Percentiles rank a stretch among this genome's conserved stretches.
These are phyloP conservation scores for Trichoderma virens DNA, from an alignment of 495 filamentous ascomycete species.

Conservation along the genomic window DNA sequence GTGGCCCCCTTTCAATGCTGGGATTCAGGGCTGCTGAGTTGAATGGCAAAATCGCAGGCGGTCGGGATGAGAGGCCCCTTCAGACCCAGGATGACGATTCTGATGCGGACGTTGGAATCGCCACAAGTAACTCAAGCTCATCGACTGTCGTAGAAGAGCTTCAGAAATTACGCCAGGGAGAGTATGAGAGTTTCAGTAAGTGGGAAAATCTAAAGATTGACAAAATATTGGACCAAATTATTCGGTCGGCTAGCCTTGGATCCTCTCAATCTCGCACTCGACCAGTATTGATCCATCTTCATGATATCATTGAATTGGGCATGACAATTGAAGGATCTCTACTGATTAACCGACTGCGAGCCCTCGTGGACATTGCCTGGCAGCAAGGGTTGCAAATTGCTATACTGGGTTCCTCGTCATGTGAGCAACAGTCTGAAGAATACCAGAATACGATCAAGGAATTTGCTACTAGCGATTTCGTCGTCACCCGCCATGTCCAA, in stretches of 20 bases:
- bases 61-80: neutral
- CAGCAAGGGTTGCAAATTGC: slow-evolving; percentile 60
- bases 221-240: slow-evolving; percentile 30
- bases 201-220: slow-evolving; percentile 39
- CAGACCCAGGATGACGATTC: neutral
- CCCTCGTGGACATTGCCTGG: slow-evolving; percentile 62
- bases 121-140: neutral
- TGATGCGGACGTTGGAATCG: neutral
- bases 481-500: slow-evolving; percentile 16
- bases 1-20: slow-evolving; percentile 43
- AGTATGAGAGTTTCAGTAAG: slow-evolving; percentile 20
- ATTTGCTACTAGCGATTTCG: slow-evolving; percentile 22
- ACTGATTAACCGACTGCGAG: slow-evolving; percentile 57
- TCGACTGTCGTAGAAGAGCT: slow-evolving; percentile 10
- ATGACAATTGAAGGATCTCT: slow-evolving; percentile 52
- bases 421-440: slow-evolving; percentile 22
- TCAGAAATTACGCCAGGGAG: slow-evolving; percentile 17
- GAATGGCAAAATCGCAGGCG: slow-evolving; percentile 24
- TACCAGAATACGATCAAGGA: slow-evolving; percentile 24
- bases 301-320: slow-evolving; percentile 71
- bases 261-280: neutral
- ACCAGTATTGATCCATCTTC: slow-evolving; percentile 61
- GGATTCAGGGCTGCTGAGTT: slow-evolving; percentile 54
- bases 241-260: slow-evolving; percentile 22
- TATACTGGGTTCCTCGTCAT: slow-evolving; percentile 61